Conservation (phyloP, 768 basidiomycete genomes). For the Cystobasidium tubakii region DNA sequence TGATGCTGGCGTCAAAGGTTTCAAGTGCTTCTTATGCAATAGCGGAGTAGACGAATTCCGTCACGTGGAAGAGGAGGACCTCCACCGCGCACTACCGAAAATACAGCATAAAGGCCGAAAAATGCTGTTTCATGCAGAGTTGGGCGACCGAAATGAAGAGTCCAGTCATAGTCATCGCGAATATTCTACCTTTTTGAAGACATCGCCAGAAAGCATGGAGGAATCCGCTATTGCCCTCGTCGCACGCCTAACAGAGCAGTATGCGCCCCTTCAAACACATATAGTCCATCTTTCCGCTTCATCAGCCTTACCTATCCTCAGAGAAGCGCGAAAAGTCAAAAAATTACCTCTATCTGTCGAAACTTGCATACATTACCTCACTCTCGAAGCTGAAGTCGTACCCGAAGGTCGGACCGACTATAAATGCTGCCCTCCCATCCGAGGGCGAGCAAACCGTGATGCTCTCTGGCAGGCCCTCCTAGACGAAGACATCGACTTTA, state of each 20-base stretch:
- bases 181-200: constrained; percentile 77
- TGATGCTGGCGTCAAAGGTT: constrained; percentile 77
- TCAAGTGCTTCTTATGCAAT: constrained; percentile 94
- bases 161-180: constrained; percentile 53
- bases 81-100: constrained; percentile 64
- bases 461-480: constrained; percentile 72
- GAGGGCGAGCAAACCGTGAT: constrained; percentile 66
- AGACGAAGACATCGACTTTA: constrained; percentile 78
- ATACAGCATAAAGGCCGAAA: constrained; percentile 55
- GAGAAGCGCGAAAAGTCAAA: constrained; percentile 58
- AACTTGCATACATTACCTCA: constrained; percentile 96
- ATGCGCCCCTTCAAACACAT: constrained; percentile 71
- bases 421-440: constrained; percentile 93
- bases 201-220: constrained; percentile 76
- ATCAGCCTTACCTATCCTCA: constrained; percentile 68
- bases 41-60: constrained; percentile 98
- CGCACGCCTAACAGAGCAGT: constrained; percentile 58
- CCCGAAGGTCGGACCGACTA: constrained; percentile 74
- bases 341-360: constrained; percentile 75
- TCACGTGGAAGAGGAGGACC: constrained; percentile 65
- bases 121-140: constrained; percentile 86
- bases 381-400: constrained; percentile 65
- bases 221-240: constrained; percentile 73
- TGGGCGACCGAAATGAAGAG: constrained; percentile 49
- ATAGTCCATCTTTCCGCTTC: constrained; percentile 93